These are phyloP conservation scores for Collybia sordida DNA, from an alignment of 768 basidiomycete species.

Conservation along the genomic window DNA sequence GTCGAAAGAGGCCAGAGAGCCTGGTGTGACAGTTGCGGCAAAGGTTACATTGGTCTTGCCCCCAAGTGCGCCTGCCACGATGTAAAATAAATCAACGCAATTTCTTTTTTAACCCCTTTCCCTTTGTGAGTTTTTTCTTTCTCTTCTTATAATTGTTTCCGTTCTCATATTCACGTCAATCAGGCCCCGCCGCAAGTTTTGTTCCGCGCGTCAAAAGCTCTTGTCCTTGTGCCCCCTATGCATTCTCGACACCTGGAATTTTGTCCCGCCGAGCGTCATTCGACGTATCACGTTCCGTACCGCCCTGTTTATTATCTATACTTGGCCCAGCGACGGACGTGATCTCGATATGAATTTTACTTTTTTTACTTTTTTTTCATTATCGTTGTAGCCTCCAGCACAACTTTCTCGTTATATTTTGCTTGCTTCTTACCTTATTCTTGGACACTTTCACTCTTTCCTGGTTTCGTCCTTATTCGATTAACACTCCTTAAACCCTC, in stretches of 20 bases:
- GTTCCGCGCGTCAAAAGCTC: slow-evolving; percentile 36
- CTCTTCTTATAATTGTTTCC: not conserved
- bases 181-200: slow-evolving; percentile 30
- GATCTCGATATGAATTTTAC: slow-evolving; percentile 50
- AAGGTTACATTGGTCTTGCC: slow-evolving; percentile 57
- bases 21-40: slow-evolving; percentile 79
- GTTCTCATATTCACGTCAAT: not conserved
- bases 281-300: slow-evolving; percentile 68
- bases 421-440: slow-evolving; percentile 9
- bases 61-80: slow-evolving; percentile 62
- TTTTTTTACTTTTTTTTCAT: slow-evolving; percentile 13
- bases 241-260: slow-evolving; percentile 17
- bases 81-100: slow-evolving; percentile 47
- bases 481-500: too few relatives aligned
- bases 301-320: slow-evolving; percentile 42
- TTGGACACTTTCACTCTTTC: not conserved
- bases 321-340: slow-evolving; percentile 68
- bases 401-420: not conserved
- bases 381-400: not conserved
- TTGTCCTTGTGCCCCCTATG: slow-evolving; percentile 23
- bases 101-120: slow-evolving; percentile 17
- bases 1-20: slow-evolving; percentile 60
- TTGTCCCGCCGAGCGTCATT: slow-evolving; percentile 48
- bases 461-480: too few relatives aligned
- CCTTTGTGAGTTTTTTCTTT: slow-evolving; percentile 28